These are phyloP conservation scores for Fusarium agapanthi DNA, from an alignment of 2,329 filamentous ascomycete genomes.

Conservation along the genomic window DNA sequence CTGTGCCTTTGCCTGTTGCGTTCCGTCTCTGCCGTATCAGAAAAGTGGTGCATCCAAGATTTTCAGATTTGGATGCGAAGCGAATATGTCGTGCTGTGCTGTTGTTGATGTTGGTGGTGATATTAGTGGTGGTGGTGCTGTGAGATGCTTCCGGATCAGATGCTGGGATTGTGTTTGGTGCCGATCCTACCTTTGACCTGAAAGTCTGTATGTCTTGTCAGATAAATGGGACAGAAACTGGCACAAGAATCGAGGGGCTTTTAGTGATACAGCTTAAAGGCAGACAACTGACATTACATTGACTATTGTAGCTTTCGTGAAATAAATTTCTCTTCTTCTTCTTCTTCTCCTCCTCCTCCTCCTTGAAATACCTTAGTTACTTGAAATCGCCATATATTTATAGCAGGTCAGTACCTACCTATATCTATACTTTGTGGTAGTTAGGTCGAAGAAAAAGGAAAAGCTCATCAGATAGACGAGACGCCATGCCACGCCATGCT, in stretches of 20 bases:
- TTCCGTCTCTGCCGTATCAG: background rate
- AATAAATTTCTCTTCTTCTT: background rate
- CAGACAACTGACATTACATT: background rate
- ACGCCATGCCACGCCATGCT: conserved; percentile 15
- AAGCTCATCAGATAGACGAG: conserved; percentile 18
- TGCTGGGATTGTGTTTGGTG: conserved; percentile 26
- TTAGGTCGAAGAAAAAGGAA: background rate
- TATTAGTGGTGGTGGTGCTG: background rate
- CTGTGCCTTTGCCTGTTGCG: background rate
- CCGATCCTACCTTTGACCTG: conserved; percentile 7
- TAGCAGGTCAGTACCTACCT: background rate
- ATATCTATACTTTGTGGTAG: background rate
- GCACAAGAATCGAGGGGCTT: conserved; percentile 1
- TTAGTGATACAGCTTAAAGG: background rate
- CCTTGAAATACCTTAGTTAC: background rate
- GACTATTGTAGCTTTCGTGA: background rate
- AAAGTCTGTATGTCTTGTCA: background rate
- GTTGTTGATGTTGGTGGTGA: background rate
- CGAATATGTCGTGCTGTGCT: conserved; percentile 1
- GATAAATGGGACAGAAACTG: background rate
- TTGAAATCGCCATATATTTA: background rate
- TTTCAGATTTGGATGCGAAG: conserved; percentile 7
- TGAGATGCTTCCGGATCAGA: conserved; percentile 25
- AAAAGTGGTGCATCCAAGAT: conserved; percentile 11
- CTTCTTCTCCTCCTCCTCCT: background rate